A percentile compares a stretch with the other conserved stretches of the same genome.
Conservation (phyloP, 2,329 filamentous ascomycete genomes). For the Metarhizium sp. region DNA sequence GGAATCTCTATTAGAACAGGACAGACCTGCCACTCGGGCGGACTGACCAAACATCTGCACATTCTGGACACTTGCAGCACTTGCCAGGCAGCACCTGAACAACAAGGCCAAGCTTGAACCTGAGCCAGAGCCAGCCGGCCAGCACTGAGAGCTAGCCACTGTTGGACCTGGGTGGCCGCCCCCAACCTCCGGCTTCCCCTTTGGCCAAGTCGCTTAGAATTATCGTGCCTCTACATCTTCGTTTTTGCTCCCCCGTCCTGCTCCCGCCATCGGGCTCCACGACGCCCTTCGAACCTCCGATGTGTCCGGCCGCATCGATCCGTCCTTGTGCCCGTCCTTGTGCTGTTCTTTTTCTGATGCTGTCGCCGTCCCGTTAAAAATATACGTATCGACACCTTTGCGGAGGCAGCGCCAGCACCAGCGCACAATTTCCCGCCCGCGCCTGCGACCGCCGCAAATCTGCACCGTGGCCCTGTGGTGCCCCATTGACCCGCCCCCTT, state of each 20-base stretch:
- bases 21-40: too few relatives aligned
- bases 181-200: constrained; percentile 1
- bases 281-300: constrained; percentile 11
- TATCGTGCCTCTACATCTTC: background rate
- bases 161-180: background rate
- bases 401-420: constrained; percentile 7
- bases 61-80: background rate
- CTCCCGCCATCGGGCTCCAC: constrained; percentile 1
- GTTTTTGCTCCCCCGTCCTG: background rate
- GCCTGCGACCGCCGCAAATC: background rate
- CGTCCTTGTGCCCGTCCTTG: constrained; percentile 12
- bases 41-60: background rate
- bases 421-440: constrained; percentile 1
- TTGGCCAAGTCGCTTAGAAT: background rate
- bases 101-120: background rate
- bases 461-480: background rate
- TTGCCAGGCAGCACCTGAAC: too few relatives aligned
- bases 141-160: background rate
- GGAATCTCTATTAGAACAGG: background rate
- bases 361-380: constrained; percentile 12
- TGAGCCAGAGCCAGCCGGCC: background rate
- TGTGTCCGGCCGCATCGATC: constrained; percentile 22
- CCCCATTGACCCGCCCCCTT: constrained; percentile 12
- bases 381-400: constrained; percentile 6
- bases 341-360: constrained; percentile 19